A percentile compares a stretch with the other conserved stretches of the same genome.
Conservation (phyloP, 2,329 filamentous ascomycete species). For the Cryphonectria japonica region DNA sequence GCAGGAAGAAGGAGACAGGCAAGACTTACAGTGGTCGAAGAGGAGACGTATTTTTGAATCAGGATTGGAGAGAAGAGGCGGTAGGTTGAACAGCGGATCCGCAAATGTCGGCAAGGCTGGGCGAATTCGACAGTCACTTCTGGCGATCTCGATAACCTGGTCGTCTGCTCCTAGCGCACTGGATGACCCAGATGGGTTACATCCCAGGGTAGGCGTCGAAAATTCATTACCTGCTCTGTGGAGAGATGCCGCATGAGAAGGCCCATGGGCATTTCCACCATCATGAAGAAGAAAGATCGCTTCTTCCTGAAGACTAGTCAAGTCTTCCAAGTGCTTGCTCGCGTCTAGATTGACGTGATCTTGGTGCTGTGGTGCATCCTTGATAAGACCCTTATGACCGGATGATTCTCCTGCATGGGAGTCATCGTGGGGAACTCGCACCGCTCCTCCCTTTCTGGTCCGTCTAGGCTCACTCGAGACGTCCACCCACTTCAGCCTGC, state of each 20-base stretch:
- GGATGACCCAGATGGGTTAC: background rate
- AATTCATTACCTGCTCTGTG: background rate
- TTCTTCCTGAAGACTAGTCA: background rate
- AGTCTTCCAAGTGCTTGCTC: background rate
- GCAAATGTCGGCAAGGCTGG: background rate
- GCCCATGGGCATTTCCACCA: background rate
- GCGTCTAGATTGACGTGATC: background rate
- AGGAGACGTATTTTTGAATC: slow-evolving; percentile 22
- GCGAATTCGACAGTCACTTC: background rate
- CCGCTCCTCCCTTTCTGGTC: background rate
- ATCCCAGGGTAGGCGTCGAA: background rate
- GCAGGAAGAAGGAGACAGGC: background rate
- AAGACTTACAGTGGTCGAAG: slow-evolving; percentile 25
- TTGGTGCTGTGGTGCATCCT: background rate
- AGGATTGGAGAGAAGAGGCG: slow-evolving; percentile 15
- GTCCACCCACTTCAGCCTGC: slow-evolving; percentile 23
- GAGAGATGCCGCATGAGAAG: background rate
- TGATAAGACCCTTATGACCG: background rate
- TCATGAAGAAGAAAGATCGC: background rate
- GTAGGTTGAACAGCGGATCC: slow-evolving; percentile 5
- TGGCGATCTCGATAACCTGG: slow-evolving; percentile 10
- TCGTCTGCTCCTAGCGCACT: background rate
- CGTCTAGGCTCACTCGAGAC: slow-evolving; percentile 10
- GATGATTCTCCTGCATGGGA: background rate
- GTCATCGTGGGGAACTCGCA: background rate